A percentile compares a stretch with the other conserved stretches of the same genome.
Evolutionary conservation across 306 rosid species (phyloP).

Genomic region (Crataegus laevigata): DNA sequence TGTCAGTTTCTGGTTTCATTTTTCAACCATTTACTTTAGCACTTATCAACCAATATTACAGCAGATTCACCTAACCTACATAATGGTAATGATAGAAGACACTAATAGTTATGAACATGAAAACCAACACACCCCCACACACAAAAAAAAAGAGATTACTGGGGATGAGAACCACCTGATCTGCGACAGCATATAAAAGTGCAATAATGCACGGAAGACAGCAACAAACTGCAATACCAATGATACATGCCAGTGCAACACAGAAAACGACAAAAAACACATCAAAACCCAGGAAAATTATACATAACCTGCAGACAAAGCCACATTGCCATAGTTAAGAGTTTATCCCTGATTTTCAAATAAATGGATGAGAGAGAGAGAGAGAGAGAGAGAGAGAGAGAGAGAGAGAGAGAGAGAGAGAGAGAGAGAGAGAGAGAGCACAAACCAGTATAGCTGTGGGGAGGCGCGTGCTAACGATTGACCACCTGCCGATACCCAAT

Average conservation of each 20-base stretch:
- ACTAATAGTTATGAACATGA: neutral
- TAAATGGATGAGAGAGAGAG: slow-evolving; percentile 1
- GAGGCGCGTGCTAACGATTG: slow-evolving; percentile 59
- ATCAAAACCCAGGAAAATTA: slow-evolving; percentile 90
- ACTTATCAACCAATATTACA: neutral
- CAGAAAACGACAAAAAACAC: slow-evolving; percentile 98
- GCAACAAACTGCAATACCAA: slow-evolving; percentile 95
- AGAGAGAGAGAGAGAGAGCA: slow-evolving; percentile 4
- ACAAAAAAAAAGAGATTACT: neutral
- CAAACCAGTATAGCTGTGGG: slow-evolving; percentile 90
- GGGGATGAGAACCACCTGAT: slow-evolving; percentile 55
- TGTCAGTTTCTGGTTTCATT: neutral
- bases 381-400: slow-evolving; percentile 1
- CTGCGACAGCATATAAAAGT: slow-evolving; percentile 89
- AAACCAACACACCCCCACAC: neutral
- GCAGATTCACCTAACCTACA: neutral
- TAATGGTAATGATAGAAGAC: neutral
- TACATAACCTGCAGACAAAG: slow-evolving; percentile 76
- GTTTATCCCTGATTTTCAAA: neutral
- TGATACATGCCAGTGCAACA: slow-evolving; percentile 91
- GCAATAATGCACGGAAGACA: slow-evolving; percentile 93
- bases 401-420: neutral
- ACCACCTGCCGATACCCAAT: slow-evolving; percentile 94
- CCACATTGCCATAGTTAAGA: slow-evolving; percentile 18
- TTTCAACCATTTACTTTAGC: neutral